Base-by-base conservation (phyloP, 2,329 filamentous ascomycete genomes). In the Biscogniauxia mediterranea region DNA sequence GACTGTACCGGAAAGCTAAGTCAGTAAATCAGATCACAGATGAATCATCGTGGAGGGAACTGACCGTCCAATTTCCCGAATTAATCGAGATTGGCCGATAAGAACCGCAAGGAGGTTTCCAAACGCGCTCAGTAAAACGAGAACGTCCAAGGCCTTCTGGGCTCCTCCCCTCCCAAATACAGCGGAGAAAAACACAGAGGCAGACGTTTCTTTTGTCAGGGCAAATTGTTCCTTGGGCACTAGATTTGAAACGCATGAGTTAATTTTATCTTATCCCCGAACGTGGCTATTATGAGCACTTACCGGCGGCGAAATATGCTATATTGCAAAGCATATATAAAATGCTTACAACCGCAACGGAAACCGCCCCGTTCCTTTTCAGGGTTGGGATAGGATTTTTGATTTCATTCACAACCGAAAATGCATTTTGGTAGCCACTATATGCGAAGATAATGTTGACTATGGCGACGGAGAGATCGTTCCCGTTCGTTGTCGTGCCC, bases 391-490 rank as follows among this genome's bases (percentile, higher is more conserved):
- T 77, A 0, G 86, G 86, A 63, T 87, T 84, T 80, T 84, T 66
- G 21, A 69, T 68, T 71, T 88, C 85, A 61, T 86, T 86, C 28
- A 85, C 82, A 2, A 88, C 76, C 56, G 85, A 84, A 70, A 87
- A 87, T 0, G 84, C 82, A 63, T 87, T 87, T 8, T 80, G 75
- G 52, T 82, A 87, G 0, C 85, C 85, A 0, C 77, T 72, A 66
- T 86, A 88, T 0, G 83, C 81, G 65, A 85, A 87, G 42, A 84
- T 79, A 56, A 88, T 82, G 62, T 83, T 85, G 60, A 85, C 81
- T 19, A 89, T 69, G 0, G 85, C 85, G 64, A 83, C 86, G 1
- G 85, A 82, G n/a, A 87, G 74, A 25, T 76, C 76, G 56, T 79
- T 77, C 6, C 72, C 73, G 4, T 74, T 76, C 1, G 73, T 77